These are phyloP conservation scores for Diaporthe ilicicola DNA, from an alignment of 2,329 filamentous ascomycete genomes.

Conservation along the genomic window DNA sequence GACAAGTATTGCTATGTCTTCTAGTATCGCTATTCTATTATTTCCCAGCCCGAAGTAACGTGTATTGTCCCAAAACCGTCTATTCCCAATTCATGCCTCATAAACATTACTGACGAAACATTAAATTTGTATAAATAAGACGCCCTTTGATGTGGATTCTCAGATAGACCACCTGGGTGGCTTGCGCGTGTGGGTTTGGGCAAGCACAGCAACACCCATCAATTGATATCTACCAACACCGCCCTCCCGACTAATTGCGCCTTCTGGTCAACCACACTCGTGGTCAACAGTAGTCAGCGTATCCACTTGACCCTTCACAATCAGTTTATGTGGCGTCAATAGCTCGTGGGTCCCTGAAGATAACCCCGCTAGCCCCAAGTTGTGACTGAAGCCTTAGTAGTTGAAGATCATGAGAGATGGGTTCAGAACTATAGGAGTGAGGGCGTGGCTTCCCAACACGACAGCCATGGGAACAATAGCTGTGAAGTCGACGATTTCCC, in stretches of 20 bases:
- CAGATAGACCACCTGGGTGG: background rate
- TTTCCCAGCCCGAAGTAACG: background rate
- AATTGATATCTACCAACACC: background rate
- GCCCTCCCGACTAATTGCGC: background rate
- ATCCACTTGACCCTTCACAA: background rate
- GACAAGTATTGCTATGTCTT: background rate
- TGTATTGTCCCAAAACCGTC: background rate
- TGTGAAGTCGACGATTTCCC: constrained; percentile 64
- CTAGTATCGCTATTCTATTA: background rate
- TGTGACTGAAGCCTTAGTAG: constrained; percentile 49
- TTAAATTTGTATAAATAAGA: background rate
- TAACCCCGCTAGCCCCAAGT: background rate
- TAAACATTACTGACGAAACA: background rate
- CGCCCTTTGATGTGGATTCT: background rate
- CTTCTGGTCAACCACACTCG: background rate
- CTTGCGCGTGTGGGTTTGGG: background rate
- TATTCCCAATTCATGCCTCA: background rate
- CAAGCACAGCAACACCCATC: background rate
- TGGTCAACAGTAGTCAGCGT: background rate
- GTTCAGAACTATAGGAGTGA: constrained; percentile 66
- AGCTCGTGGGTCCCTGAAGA: background rate
- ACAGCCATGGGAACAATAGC: constrained; percentile 65
- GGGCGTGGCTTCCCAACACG: constrained; percentile 62
- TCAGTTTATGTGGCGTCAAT: background rate
- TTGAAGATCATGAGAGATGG: constrained; percentile 69